Percentiles rank a stretch among this genome's conserved stretches.
Conservation (phyloP, 1,284 basidiomycete species). For the Cutaneotrichosporon cutaneum region DNA sequence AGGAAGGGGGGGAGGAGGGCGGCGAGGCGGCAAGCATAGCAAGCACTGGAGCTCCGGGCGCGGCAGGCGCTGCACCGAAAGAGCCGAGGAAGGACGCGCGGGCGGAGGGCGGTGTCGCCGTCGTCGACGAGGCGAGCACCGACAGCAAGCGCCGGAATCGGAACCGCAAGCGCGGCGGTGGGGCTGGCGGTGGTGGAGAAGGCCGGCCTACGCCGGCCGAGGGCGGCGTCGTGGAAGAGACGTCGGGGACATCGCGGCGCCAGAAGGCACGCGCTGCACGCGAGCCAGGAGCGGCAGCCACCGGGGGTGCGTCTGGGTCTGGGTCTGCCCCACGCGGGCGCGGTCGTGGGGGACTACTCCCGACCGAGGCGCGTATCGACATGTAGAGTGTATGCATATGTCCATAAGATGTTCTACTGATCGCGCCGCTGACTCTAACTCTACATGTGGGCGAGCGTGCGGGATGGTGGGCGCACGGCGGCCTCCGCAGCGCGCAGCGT, state of each 20-base stretch:
- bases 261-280: conserved; percentile 1
- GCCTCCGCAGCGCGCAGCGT: conserved; percentile 28
- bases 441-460: background rate
- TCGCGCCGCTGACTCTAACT: background rate
- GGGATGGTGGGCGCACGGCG: background rate
- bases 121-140: conserved; percentile 9
- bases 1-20: conserved; percentile 1
- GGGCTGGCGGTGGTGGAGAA: background rate
- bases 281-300: background rate
- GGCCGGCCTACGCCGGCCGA: background rate
- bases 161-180: conserved; percentile 11
- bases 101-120: background rate
- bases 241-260: background rate
- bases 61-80: conserved; percentile 6
- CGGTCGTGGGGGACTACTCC: conserved; percentile 13
- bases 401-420: background rate
- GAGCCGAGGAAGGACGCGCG: conserved; percentile 16
- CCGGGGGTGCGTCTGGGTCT: background rate
- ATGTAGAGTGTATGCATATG: conserved; percentile 14
- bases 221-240: background rate
- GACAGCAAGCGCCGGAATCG: conserved; percentile 13
- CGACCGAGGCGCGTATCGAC: conserved; percentile 26
- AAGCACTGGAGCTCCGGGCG: conserved; percentile 7
- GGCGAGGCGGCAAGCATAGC: background rate
- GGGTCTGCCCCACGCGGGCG: conserved; percentile 1